A percentile compares a stretch with the other conserved stretches of the same genome.
These are phyloP conservation scores for Symbiodinium natans DNA, from an alignment of 73 alveolate species.

Conservation along the genomic window DNA sequence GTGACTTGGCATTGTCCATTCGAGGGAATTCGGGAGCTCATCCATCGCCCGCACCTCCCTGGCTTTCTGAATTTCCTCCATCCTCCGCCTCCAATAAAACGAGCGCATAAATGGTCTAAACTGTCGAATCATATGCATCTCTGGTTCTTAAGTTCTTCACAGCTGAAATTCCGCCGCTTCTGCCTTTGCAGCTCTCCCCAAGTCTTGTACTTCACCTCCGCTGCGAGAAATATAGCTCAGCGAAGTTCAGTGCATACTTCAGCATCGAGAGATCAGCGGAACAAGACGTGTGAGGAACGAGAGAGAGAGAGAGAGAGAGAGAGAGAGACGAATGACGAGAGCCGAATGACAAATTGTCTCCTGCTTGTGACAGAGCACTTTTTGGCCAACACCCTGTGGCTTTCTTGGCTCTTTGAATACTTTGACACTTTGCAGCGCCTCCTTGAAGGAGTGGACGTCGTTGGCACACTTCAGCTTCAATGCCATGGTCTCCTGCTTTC, in stretches of 20 bases:
- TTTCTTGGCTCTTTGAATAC: no score
- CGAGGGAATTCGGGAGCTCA: no score
- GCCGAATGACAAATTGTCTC: no score
- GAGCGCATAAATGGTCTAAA: neutral
- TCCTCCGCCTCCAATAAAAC: conserved; percentile 36
- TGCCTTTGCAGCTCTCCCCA: conserved; percentile 92
- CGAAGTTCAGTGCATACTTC: neutral
- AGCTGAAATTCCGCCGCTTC: no score
- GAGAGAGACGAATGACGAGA: no score
- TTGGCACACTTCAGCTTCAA: conserved; percentile 78
- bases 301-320: no score
- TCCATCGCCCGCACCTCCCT: conserved; percentile 12
- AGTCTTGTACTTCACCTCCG: conserved; percentile 74
- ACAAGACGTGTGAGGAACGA: no score
- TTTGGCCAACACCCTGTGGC: no score
- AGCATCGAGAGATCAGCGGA: neutral
- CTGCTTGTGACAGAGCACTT: no score
- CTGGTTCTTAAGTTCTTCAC: no score
- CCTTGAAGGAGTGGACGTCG: conserved; percentile 76
- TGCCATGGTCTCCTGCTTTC: conserved; percentile 44
- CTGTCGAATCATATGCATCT: no score
- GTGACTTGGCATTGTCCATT: neutral
- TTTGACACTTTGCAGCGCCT: neutral
- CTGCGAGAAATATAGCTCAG: neutral
- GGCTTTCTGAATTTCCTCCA: conserved; percentile 70